Percentiles rank a stretch among this genome's conserved stretches.
Evolutionary conservation across 2,329 filamentous ascomycete genomes (phyloP).

Genomic region (Fusarium buharicum): DNA sequence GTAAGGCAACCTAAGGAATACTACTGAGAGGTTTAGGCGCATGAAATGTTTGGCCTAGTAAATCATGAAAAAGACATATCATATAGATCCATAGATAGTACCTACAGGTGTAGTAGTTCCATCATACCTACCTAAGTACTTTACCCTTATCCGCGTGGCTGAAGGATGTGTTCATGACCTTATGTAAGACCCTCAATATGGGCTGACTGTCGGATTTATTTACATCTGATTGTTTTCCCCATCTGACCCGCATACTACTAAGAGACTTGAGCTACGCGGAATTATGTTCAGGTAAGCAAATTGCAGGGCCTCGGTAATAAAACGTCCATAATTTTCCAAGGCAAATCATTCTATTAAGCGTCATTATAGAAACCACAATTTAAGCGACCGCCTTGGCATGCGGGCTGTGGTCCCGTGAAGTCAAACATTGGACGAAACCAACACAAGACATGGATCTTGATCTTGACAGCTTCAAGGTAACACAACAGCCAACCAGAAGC

Average conservation of each 20-base stretch:
- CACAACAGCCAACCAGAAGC: neutral
- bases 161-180: neutral
- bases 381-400: neutral
- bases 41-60: too few species aligned
- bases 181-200: neutral
- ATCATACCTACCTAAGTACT: too few species aligned
- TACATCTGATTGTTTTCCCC: neutral
- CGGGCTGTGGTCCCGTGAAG: neutral
- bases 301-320: too few species aligned
- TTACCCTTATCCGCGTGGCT: neutral
- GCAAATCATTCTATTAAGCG: too few species aligned
- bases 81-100: too few species aligned
- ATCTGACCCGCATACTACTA: too few species aligned
- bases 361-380: too few species aligned
- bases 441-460: neutral
- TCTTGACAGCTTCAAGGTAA: neutral
- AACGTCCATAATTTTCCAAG: too few species aligned
- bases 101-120: too few species aligned
- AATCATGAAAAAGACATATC: too few species aligned
- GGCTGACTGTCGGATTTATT: slow-evolving; percentile 3
- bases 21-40: neutral
- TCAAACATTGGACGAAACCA: neutral
- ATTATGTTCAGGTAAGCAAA: too few species aligned
- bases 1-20: neutral
- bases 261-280: neutral